Percentiles rank a stretch among this genome's conserved stretches.
These are phyloP conservation scores for Aspergillus sp. DNA, from an alignment of 2,329 filamentous ascomycete genomes.

Conservation along the genomic window DNA sequence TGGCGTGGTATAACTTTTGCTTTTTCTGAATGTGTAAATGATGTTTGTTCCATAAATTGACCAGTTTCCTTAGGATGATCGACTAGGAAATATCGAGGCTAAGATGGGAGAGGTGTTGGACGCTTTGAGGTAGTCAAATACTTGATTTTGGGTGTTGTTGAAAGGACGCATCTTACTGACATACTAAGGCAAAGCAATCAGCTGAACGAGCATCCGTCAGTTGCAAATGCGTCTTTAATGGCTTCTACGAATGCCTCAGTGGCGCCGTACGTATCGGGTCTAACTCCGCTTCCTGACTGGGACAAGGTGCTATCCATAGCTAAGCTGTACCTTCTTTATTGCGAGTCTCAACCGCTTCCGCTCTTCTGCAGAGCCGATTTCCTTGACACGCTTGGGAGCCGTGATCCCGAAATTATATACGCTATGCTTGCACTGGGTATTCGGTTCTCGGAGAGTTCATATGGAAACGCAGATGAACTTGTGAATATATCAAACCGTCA, in stretches of 20 bases:
- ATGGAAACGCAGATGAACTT: slow-evolving; percentile 14
- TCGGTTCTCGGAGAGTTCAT: slow-evolving; percentile 32
- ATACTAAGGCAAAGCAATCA: slow-evolving; percentile 7
- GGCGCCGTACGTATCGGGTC: slow-evolving; percentile 7
- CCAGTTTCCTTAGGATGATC: slow-evolving; percentile 17
- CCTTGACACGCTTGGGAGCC: slow-evolving; percentile 29
- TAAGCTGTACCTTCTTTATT: slow-evolving; percentile 41
- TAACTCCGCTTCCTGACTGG: slow-evolving; percentile 30
- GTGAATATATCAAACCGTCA: slow-evolving; percentile 27
- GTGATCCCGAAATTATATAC: slow-evolving; percentile 31
- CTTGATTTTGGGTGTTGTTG: background rate
- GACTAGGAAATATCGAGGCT: slow-evolving; percentile 26
- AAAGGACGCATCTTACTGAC: no score
- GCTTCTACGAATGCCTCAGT: slow-evolving; percentile 2
- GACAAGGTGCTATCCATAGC: slow-evolving; percentile 33
- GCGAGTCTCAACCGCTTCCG: slow-evolving; percentile 44
- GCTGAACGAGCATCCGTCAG: slow-evolving; percentile 7
- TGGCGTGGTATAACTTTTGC: slow-evolving; percentile 12
- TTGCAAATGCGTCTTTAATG: slow-evolving; percentile 6
- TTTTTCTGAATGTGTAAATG: background rate
- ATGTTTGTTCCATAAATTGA: background rate
- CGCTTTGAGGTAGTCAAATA: slow-evolving; percentile 23
- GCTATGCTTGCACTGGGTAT: slow-evolving; percentile 35
- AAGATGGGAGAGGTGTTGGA: slow-evolving; percentile 29
- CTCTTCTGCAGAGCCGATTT: slow-evolving; percentile 40